Evolutionary conservation across 345 rosid species (phyloP).

Genomic region (Crucihimalaya himalaica): DNA sequence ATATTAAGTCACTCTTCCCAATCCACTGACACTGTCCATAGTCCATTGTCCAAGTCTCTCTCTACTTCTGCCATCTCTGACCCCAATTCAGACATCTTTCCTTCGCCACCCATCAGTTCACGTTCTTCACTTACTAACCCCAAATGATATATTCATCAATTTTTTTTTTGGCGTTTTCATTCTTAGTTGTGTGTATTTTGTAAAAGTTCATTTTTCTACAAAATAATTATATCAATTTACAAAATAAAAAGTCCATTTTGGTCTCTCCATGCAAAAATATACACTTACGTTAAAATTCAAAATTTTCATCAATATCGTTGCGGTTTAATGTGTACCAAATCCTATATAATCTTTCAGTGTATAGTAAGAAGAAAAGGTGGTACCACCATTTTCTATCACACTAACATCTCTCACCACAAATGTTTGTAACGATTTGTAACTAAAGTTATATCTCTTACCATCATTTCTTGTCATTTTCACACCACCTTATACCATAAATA

Average conservation of each 20-base stretch:
- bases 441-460: neutral
- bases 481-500: neutral
- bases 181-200: neutral
- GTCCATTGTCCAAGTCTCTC: constrained; percentile 8
- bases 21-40: constrained; percentile 11
- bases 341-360: neutral
- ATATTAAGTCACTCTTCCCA: constrained; percentile 35
- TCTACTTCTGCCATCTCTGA: constrained; percentile 34
- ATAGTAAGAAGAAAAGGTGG: too few relatives aligned
- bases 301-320: neutral
- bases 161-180: neutral
- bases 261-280: neutral
- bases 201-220: too few relatives aligned
- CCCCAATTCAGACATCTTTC: constrained; percentile 23
- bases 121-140: constrained; percentile 26
- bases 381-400: neutral
- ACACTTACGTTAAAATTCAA: neutral
- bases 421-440: neutral
- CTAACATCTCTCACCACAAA: neutral
- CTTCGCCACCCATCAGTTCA: constrained; percentile 31
- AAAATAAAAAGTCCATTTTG: too few relatives aligned
- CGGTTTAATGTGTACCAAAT: neutral
- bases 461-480: neutral
- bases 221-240: too few relatives aligned
- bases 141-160: neutral